phyloP scores from a whole-genome alignment of 305 asterid species.

The Ilex paraguariensis region DNA sequence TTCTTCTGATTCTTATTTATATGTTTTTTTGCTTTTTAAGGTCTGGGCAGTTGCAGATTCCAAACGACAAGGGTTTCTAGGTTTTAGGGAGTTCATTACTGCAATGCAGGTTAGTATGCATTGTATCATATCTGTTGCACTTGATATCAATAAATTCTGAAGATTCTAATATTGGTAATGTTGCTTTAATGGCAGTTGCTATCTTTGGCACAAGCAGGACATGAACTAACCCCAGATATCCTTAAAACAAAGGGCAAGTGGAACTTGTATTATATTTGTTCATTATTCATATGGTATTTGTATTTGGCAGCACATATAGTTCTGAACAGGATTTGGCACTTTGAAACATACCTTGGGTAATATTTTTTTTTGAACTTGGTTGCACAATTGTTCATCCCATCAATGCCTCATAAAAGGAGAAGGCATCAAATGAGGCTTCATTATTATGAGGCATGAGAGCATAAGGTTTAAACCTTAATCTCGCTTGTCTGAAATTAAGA shows the following conservation, averaged over 20 bases:
- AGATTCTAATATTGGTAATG: constrained; percentile 4
- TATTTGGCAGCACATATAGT: too few relatives aligned
- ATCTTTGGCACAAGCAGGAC: constrained; percentile 82
- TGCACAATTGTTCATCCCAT: too few relatives aligned
- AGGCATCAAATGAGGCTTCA: too few relatives aligned
- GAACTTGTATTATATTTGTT: too few relatives aligned
- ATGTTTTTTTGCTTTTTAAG: constrained; percentile 27
- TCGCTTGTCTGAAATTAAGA: too few relatives aligned
- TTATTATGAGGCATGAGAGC: too few relatives aligned
- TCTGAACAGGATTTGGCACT: too few relatives aligned
- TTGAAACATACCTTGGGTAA: too few relatives aligned
- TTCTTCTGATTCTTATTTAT: not conserved
- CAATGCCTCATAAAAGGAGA: too few relatives aligned
- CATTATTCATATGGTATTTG: too few relatives aligned
- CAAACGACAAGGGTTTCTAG: constrained; percentile 76
- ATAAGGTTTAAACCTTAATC: too few relatives aligned
- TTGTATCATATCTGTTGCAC: not conserved
- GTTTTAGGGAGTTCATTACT: constrained; percentile 64
- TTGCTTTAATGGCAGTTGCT: constrained; percentile 45
- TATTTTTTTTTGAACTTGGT: too few relatives aligned
- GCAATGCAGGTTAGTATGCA: constrained; percentile 75
- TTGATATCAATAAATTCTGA: not conserved
- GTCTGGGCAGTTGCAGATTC: constrained; percentile 92
- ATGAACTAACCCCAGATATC: constrained; percentile 44
- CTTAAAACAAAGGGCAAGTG: constrained; percentile 21